Base-by-base conservation (phyloP, 2,329 filamentous ascomycete genomes). In the Diplocarpon rosae region DNA sequence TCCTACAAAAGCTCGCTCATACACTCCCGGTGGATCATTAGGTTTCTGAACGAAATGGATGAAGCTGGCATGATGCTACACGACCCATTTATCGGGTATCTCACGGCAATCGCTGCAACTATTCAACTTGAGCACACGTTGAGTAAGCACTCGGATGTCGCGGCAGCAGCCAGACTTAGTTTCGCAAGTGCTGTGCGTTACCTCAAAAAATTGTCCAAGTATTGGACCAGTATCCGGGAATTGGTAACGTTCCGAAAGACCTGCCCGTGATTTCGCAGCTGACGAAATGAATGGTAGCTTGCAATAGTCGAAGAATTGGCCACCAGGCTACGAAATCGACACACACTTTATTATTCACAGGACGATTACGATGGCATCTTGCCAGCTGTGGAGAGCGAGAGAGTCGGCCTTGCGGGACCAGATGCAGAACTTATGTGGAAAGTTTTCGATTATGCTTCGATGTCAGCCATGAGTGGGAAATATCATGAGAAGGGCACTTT, bases 1-100 rank as follows among this genome's bases (percentile, higher is more conserved):
- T 52, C 50, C 4, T 52, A 52, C 35, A 52, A 52, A 13, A 52
- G 50, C 35, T 52, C 50, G 11, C 43, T 52, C 6, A 50, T 52
- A 24, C 50, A 52, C 37, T 52, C 50, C 3, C 37, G 47, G 32
- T 52, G 50, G 50, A 50, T 52, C 11, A 52, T 52, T 13, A 39
- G 50, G 32, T 48, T 52, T 20, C 29, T 52, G 10, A 40, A 52
- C 14, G 50, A 52, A 32, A 52, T 52, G 50, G 50, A 52, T 24
- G 50, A 52, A 45, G 50, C 50, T 29, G 47, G 47, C 9, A 48
- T 52, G 47, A 52, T 52, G 50, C 45, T 52, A 1, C 49, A 52
- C n/a, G 50, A 52, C 30, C 50, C 50, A 6, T 52, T 52, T 24
- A 52, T 52, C 27, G 50, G 50, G 2, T 52, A 48, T 37, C 45